phyloP scores from a whole-genome alignment of 768 basidiomycete species.

The Gloeostereum incarnatum region DNA sequence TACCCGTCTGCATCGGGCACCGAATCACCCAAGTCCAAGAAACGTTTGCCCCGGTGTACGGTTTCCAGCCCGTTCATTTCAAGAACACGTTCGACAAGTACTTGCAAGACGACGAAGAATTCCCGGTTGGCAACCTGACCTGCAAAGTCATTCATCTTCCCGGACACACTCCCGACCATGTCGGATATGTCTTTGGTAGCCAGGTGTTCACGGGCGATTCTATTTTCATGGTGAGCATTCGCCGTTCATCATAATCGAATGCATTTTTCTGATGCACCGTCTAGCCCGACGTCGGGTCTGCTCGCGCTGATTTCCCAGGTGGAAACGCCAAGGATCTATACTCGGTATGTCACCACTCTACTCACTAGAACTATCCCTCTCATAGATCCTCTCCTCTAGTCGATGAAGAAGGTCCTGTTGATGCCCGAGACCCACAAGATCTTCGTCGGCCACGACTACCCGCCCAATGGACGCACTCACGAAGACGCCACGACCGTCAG shows the following conservation, averaged over 20 bases:
- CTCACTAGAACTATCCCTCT: background rate
- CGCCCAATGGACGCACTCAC: slow-evolving; percentile 13
- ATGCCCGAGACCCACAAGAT: slow-evolving; percentile 22
- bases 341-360: slow-evolving; percentile 13
- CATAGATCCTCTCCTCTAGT: slow-evolving; percentile 12
- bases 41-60: slow-evolving; percentile 23
- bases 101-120: slow-evolving; percentile 23
- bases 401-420: slow-evolving; percentile 23
- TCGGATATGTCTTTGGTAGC: slow-evolving; percentile 24
- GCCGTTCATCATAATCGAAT: background rate
- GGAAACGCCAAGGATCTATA: slow-evolving; percentile 24
- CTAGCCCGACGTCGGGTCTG: slow-evolving; percentile 27
- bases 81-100: slow-evolving; percentile 21
- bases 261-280: background rate
- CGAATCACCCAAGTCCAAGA: slow-evolving; percentile 23
- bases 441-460: slow-evolving; percentile 30
- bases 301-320: slow-evolving; percentile 27
- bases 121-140: slow-evolving; percentile 18
- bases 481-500: slow-evolving; percentile 22
- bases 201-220: slow-evolving; percentile 28
- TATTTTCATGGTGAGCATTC: slow-evolving; percentile 22
- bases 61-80: slow-evolving; percentile 15
- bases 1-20: slow-evolving; percentile 24
- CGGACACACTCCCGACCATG: slow-evolving; percentile 26
- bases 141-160: slow-evolving; percentile 25